These are phyloP conservation scores for Aspergillus tanneri DNA, from an alignment of 2,329 filamentous ascomycete genomes.

Conservation along the genomic window DNA sequence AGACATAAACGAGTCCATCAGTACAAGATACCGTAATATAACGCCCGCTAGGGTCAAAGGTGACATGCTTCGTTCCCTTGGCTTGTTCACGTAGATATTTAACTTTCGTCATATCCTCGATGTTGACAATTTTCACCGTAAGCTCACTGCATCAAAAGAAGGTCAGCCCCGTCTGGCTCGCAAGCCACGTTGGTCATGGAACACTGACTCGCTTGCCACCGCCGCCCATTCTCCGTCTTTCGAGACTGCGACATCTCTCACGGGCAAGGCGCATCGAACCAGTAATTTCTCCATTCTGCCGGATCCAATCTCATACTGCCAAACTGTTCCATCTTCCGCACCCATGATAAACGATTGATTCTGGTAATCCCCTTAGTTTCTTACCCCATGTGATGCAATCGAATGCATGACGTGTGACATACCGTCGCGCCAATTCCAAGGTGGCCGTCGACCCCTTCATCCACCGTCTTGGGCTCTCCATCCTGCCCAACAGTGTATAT, in stretches of 20 bases:
- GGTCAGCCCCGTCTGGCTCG: slow-evolving; percentile 16
- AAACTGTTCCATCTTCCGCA: slow-evolving; percentile 94
- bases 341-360: slow-evolving; percentile 84
- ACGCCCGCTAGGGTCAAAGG: slow-evolving; percentile 78
- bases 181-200: neutral
- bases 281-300: slow-evolving; percentile 74
- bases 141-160: slow-evolving; percentile 62
- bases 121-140: slow-evolving; percentile 83
- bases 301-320: slow-evolving; percentile 77
- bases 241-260: slow-evolving; percentile 81
- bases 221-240: slow-evolving; percentile 83
- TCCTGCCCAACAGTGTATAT: slow-evolving; percentile 89
- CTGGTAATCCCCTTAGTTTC: slow-evolving; percentile 36
- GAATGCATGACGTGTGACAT: slow-evolving; percentile 13
- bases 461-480: slow-evolving; percentile 87
- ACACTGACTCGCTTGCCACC: slow-evolving; percentile 80
- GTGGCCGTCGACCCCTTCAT: slow-evolving; percentile 87
- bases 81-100: slow-evolving; percentile 79
- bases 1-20: slow-evolving; percentile 87
- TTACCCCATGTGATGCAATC: neutral
- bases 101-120: slow-evolving; percentile 72
- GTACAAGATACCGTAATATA: slow-evolving; percentile 79
- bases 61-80: slow-evolving; percentile 85
- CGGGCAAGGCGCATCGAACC: slow-evolving; percentile 77
- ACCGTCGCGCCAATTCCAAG: slow-evolving; percentile 71